Base-by-base conservation (phyloP, 2,329 filamentous ascomycete species). In the Bipolaris bicolor region DNA sequence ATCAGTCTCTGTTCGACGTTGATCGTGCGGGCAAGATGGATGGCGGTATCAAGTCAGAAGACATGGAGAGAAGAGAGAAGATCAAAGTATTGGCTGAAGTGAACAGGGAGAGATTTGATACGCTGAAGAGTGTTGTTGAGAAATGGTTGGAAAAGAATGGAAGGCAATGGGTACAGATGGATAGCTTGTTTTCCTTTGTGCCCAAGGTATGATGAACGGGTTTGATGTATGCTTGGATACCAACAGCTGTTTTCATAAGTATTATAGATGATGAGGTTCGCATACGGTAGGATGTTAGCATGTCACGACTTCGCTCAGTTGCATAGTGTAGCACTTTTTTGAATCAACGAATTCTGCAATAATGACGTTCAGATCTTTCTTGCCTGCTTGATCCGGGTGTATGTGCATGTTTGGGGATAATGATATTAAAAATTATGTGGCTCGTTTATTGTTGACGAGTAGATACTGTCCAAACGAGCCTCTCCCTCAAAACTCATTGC, bases 91-190 rank as follows among this genome's bases (percentile, higher is more conserved):
- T 97, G 55, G 92, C 88, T 3, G 90, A 93, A 72, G 88, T 92
- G 75, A 99, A 99, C 76, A 85, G 91, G 56, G 82, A 83, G 37
- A 83, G 92, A 60, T 98, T 98, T 73, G 85, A 78, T 10, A 91
- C 90, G 0, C 80, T 94, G 64, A 90, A 88, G 80, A 83, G 83
- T 6, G 87, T 92, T 13, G 91, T 97, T 5, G 91, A 94, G 63
- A 86, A 81, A 70, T 96, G 96, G 78, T 78, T 97, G 67, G 91
- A 92, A 70, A 95, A 94, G 80, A 96, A 92, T 76, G 93, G 93
- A 24, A 82, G 91, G 67, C 90, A 92, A 77, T 97, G 92, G 91
- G 93, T 97, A 50, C 90, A 91, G 65, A 97, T 97, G 93, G 92
- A 95, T 77, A 88, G 83, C 64, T 78, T 97, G 62, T 97, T 97